phyloP scores from a whole-genome alignment of 768 basidiomycete genomes.

The Rhizopogon salebrosus region DNA sequence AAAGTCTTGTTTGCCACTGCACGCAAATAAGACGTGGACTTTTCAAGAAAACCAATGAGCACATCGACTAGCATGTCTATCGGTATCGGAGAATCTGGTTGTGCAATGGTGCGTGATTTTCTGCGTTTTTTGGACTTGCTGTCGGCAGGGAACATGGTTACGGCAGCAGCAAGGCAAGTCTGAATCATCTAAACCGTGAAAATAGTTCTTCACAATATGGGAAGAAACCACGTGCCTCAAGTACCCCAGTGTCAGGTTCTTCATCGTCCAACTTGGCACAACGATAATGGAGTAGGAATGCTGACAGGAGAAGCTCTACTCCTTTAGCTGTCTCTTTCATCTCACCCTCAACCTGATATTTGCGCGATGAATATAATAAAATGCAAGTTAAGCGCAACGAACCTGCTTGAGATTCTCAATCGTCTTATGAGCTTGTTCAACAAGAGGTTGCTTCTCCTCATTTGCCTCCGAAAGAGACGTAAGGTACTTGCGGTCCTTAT shows the following conservation, averaged over 20 bases:
- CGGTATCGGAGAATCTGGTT: constrained; percentile 42
- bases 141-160: constrained; percentile 42
- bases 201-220: neutral
- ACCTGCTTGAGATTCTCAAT: constrained; percentile 44
- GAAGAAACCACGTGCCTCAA: constrained; percentile 50
- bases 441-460: constrained; percentile 46
- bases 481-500: constrained; percentile 68
- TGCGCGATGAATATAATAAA: neutral
- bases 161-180: constrained; percentile 57
- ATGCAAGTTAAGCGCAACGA: neutral
- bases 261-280: constrained; percentile 56
- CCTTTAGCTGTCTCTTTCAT: constrained; percentile 44
- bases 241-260: constrained; percentile 39
- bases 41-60: constrained; percentile 88
- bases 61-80: constrained; percentile 84
- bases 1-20: constrained; percentile 79
- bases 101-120: constrained; percentile 28
- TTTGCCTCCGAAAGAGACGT: constrained; percentile 45
- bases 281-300: constrained; percentile 67
- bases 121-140: constrained; percentile 37
- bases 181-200: constrained; percentile 21
- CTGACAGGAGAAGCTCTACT: constrained; percentile 63
- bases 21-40: constrained; percentile 75
- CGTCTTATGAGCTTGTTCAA: constrained; percentile 39
- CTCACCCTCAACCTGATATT: constrained; percentile 9